Conservation (phyloP, 345 rosid species). For the Sonneratia alba region DNA sequence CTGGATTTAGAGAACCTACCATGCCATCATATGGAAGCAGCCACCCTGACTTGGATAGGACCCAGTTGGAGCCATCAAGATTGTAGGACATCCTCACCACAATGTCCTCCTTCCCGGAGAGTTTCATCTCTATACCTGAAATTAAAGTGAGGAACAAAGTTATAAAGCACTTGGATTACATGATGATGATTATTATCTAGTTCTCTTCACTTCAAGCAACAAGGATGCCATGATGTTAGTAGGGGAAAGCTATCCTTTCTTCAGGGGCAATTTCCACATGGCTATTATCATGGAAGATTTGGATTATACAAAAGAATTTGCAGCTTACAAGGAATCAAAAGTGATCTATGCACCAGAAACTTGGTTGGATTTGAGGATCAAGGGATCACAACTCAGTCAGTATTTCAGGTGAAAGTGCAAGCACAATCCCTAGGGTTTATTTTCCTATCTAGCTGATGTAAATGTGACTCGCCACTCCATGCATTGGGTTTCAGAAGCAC, state of each 20-base stretch:
- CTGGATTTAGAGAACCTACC: slow-evolving; percentile 25
- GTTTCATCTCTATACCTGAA: slow-evolving; percentile 65
- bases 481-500: slow-evolving; percentile 74
- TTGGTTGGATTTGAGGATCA: slow-evolving; percentile 72
- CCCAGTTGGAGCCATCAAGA: slow-evolving; percentile 54
- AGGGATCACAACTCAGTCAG: slow-evolving; percentile 68
- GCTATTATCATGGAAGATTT: slow-evolving; percentile 29
- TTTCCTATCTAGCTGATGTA: slow-evolving; percentile 50
- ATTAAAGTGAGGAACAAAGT: slow-evolving; percentile 54
- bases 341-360: slow-evolving; percentile 49
- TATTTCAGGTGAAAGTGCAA: slow-evolving; percentile 62
- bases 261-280: slow-evolving; percentile 59
- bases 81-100: slow-evolving; percentile 51
- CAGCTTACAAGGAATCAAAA: slow-evolving; percentile 55
- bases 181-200: slow-evolving; percentile 47
- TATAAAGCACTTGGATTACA: slow-evolving; percentile 49
- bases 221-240: slow-evolving; percentile 61
- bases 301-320: slow-evolving; percentile 49
- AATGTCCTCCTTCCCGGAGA: slow-evolving; percentile 63
- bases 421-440: slow-evolving; percentile 52
- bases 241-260: slow-evolving; percentile 71
- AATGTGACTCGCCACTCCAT: slow-evolving; percentile 47
- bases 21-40: slow-evolving; percentile 26
- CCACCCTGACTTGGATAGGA: slow-evolving; percentile 43
- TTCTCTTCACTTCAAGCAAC: slow-evolving; percentile 53